A percentile compares a stretch with the other conserved stretches of the same genome.
Evolutionary conservation across 495 filamentous ascomycete genomes (phyloP).

Genomic region (Bombardia bombarda): DNA sequence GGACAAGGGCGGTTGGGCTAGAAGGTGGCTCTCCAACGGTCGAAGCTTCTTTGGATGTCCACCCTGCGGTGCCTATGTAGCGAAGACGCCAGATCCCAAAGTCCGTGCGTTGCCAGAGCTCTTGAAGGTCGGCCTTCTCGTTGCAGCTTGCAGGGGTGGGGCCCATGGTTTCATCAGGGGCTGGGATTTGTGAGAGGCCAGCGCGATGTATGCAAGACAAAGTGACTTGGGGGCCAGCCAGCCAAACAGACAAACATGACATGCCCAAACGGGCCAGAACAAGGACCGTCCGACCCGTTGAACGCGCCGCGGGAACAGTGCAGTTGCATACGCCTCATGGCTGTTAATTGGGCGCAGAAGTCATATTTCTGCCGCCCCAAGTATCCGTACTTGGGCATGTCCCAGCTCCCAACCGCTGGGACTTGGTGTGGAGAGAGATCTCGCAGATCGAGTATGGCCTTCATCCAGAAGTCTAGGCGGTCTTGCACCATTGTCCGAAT

Average conservation of each 20-base stretch:
- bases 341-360: too few species aligned
- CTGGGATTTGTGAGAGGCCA: conserved; percentile 2
- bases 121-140: background rate
- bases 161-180: conserved; percentile 22
- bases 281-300: conserved; percentile 4
- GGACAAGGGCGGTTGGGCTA: conserved; percentile 9
- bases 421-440: too few species aligned
- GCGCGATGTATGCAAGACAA: conserved; percentile 9
- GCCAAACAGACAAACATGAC: too few species aligned
- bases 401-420: too few species aligned
- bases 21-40: conserved; percentile 17
- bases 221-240: conserved; percentile 6
- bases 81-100: conserved; percentile 16
- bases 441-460: too few species aligned
- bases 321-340: too few species aligned
- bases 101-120: conserved; percentile 15
- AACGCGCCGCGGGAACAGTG: too few species aligned
- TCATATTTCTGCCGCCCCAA: too few species aligned
- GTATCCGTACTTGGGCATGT: too few species aligned
- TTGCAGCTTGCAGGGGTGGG: conserved; percentile 10
- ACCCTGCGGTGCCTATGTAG: conserved; percentile 13
- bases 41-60: conserved; percentile 15
- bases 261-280: conserved; percentile 10
- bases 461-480: too few species aligned
- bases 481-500: too few species aligned